phyloP scores from a whole-genome alignment of 2,329 filamentous ascomycete species.

The Cytospora leucostoma region DNA sequence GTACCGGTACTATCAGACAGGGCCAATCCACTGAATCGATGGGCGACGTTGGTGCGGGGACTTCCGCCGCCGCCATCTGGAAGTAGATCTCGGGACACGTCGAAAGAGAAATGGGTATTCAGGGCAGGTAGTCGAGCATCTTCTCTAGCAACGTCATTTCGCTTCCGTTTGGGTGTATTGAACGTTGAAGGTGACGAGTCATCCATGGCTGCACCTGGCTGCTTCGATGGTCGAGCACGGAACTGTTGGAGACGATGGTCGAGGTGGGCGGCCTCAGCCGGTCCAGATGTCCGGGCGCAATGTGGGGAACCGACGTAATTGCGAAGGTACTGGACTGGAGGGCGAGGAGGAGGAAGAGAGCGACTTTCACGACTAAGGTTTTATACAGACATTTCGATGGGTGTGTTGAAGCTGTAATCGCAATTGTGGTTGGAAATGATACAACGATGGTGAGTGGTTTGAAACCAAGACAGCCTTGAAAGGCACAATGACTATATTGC shows the following conservation, averaged over 20 bases:
- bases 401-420: not conserved
- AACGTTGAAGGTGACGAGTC: slow-evolving; percentile 28
- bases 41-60: slow-evolving; percentile 54
- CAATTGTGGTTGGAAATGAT: not conserved
- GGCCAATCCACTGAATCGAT: slow-evolving; percentile 54
- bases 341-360: not conserved
- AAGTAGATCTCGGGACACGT: slow-evolving; percentile 36
- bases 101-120: slow-evolving; percentile 48
- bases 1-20: slow-evolving; percentile 35
- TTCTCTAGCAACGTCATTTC: slow-evolving; percentile 29
- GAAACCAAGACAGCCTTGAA: not conserved
- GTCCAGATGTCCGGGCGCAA: not conserved
- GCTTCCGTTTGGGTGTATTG: slow-evolving; percentile 37
- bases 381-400: not conserved
- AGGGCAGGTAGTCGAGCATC: slow-evolving; percentile 5
- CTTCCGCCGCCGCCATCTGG: slow-evolving; percentile 53
- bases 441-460: not conserved
- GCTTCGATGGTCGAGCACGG: not conserved
- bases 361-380: not conserved
- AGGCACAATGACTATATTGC: not conserved
- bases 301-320: slow-evolving; percentile 14
- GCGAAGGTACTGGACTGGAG: not conserved
- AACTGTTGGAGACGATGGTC: slow-evolving; percentile 7
- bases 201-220: slow-evolving; percentile 14
- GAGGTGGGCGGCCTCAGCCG: not conserved